A percentile compares a stretch with the other conserved stretches of the same genome.
These are phyloP conservation scores for Cystobasidium sp. DNA, from an alignment of 1,284 basidiomycete species.

Conservation along the genomic window DNA sequence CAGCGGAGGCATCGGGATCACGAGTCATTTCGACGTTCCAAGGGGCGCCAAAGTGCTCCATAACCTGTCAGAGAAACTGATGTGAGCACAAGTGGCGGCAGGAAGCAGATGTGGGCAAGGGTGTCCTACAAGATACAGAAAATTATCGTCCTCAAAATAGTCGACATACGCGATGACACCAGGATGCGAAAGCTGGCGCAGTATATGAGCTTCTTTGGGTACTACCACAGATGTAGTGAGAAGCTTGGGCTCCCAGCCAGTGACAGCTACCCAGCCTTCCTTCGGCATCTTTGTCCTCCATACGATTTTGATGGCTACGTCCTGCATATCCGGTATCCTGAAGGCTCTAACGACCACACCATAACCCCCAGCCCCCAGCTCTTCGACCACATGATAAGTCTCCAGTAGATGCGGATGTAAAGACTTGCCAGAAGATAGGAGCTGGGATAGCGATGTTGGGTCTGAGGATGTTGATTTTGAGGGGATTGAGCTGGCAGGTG, in stretches of 20 bases:
- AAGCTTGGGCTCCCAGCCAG: slow-evolving; percentile 47
- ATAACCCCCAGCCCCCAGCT: slow-evolving; percentile 87
- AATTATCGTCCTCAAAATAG: slow-evolving; percentile 77
- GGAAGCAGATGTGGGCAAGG: neutral
- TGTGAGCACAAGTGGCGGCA: neutral
- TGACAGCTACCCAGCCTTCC: slow-evolving; percentile 74
- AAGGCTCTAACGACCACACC: slow-evolving; percentile 71
- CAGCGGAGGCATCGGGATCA: neutral
- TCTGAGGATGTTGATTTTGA: neutral
- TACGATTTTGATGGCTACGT: slow-evolving; percentile 92
- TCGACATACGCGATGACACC: slow-evolving; percentile 81
- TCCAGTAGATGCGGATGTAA: slow-evolving; percentile 64
- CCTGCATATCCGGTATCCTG: slow-evolving; percentile 61
- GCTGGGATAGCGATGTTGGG: neutral
- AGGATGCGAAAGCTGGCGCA: slow-evolving; percentile 74
- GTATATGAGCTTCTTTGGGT: slow-evolving; percentile 80
- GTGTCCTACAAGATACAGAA: slow-evolving; percentile 72
- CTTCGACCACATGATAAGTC: slow-evolving; percentile 67
- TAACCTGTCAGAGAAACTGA: slow-evolving; percentile 58
- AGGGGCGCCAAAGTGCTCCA: slow-evolving; percentile 86
- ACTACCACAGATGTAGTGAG: slow-evolving; percentile 62
- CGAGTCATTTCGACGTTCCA: slow-evolving; percentile 62
- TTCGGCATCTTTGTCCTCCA: slow-evolving; percentile 71
- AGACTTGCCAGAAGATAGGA: neutral
- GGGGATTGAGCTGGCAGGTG: neutral